These are phyloP conservation scores for Nevesoporus exiguus DNA, from an alignment of 768 basidiomycete genomes.

Conservation along the genomic window DNA sequence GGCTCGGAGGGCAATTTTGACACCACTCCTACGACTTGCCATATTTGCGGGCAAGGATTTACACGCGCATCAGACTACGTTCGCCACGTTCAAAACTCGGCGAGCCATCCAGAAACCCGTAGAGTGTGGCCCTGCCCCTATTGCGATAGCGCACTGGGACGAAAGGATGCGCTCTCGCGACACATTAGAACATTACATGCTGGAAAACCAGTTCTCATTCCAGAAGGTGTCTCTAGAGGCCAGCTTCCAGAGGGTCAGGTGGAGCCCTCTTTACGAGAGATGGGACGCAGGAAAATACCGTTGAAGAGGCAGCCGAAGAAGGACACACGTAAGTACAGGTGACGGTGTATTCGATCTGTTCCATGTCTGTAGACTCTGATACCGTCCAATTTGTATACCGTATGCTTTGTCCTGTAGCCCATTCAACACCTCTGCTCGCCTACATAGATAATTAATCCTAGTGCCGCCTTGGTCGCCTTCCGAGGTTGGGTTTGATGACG, in stretches of 20 bases:
- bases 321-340: slow-evolving; percentile 2
- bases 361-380: neutral
- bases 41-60: slow-evolving; percentile 15
- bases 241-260: neutral
- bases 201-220: neutral
- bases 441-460: no score
- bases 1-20: neutral
- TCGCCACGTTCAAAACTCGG: slow-evolving; percentile 22
- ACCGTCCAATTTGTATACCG: neutral
- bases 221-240: neutral
- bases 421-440: neutral
- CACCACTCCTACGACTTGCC: slow-evolving; percentile 5
- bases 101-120: slow-evolving; percentile 22
- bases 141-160: slow-evolving; percentile 21
- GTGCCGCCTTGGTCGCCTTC: no score
- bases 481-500: slow-evolving; percentile 8
- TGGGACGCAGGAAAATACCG: slow-evolving; percentile 6
- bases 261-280: neutral
- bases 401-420: neutral
- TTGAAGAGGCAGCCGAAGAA: slow-evolving; percentile 6
- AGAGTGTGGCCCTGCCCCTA: slow-evolving; percentile 25
- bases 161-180: slow-evolving; percentile 24
- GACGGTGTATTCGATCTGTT: neutral
- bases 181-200: slow-evolving; percentile 22
- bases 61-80: slow-evolving; percentile 21